Evolutionary conservation across 2,329 filamentous ascomycete species (phyloP).

Genomic region (Xylariaceae sp.): DNA sequence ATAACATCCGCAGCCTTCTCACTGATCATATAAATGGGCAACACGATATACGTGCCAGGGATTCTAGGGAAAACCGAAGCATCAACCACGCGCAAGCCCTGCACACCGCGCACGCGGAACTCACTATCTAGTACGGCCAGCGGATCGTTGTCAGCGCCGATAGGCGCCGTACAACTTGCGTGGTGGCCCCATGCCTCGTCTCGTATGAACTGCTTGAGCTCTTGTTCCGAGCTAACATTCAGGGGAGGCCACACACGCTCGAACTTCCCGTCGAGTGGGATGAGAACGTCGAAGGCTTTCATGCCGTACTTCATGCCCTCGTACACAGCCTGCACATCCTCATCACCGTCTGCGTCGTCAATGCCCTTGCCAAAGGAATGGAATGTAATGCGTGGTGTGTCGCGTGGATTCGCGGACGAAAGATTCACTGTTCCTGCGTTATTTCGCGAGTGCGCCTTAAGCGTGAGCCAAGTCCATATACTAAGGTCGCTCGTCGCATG

Average conservation of each 20-base stretch:
- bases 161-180: conserved; percentile 57
- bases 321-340: conserved; percentile 27
- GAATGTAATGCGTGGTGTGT: conserved; percentile 29
- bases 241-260: conserved; percentile 26
- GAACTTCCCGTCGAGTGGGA: conserved; percentile 31
- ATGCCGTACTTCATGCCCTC: conserved; percentile 31
- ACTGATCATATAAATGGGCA: conserved; percentile 52
- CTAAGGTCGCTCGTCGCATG: conserved; percentile 10
- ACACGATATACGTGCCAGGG: conserved; percentile 51
- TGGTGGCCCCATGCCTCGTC: conserved; percentile 61
- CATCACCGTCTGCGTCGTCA: conserved; percentile 21
- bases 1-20: conserved; percentile 65
- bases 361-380: conserved; percentile 21
- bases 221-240: conserved; percentile 39
- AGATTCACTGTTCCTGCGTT: conserved; percentile 32
- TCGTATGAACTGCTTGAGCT: conserved; percentile 52
- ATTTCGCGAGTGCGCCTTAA: conserved; percentile 35
- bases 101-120: conserved; percentile 50
- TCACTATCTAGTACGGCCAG: conserved; percentile 59
- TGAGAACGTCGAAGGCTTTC: conserved; percentile 24
- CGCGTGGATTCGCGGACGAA: conserved; percentile 28
- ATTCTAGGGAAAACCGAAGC: conserved; percentile 56
- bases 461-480: conserved; percentile 29
- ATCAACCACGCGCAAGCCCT: conserved; percentile 60
- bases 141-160: conserved; percentile 56